These are phyloP conservation scores for Neofusicoccum cordaticola DNA, from an alignment of 2,329 filamentous ascomycete genomes.

Conservation along the genomic window DNA sequence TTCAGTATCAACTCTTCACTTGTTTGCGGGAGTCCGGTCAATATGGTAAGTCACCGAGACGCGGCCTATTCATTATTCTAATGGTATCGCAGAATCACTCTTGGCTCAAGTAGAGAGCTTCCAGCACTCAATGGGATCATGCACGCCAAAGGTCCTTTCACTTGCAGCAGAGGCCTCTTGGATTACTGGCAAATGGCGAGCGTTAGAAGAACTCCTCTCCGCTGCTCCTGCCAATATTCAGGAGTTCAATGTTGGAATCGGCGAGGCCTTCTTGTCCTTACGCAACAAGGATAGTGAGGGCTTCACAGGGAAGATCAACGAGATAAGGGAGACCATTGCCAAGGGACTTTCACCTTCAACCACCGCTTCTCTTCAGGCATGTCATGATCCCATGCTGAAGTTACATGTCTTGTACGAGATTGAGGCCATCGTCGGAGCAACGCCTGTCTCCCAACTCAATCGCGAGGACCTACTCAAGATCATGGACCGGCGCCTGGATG, in stretches of 20 bases:
- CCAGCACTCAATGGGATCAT: conserved; percentile 36
- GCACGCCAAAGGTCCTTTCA: conserved; percentile 59
- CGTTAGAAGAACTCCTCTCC: conserved; percentile 61
- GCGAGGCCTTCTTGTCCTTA: conserved; percentile 62
- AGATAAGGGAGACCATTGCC: conserved; percentile 68
- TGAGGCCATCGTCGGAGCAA: conserved; percentile 64
- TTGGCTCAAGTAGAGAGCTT: conserved; percentile 84
- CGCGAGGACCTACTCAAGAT: conserved; percentile 45
- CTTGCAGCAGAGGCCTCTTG: conserved; percentile 90
- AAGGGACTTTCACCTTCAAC: conserved; percentile 71
- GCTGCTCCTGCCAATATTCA: conserved; percentile 47
- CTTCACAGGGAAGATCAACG: conserved; percentile 59
- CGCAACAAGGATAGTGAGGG: conserved; percentile 49
- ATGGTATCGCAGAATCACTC: conserved; percentile 62
- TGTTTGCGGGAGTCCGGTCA: conserved; percentile 96
- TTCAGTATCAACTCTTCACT: conserved; percentile 78
- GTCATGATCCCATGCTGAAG: conserved; percentile 79
- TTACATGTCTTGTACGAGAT: conserved; percentile 86
- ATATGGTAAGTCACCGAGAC: conserved; percentile 61
- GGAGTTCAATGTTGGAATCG: conserved; percentile 83
- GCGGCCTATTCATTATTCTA: neutral
- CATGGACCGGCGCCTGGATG: conserved; percentile 75
- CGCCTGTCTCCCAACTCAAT: conserved; percentile 29
- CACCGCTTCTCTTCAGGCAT: conserved; percentile 77
- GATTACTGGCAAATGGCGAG: conserved; percentile 80